Evolutionary conservation across 108 stramenopile species (phyloP).

Genomic region (Stephanodiscus minutulus): DNA sequence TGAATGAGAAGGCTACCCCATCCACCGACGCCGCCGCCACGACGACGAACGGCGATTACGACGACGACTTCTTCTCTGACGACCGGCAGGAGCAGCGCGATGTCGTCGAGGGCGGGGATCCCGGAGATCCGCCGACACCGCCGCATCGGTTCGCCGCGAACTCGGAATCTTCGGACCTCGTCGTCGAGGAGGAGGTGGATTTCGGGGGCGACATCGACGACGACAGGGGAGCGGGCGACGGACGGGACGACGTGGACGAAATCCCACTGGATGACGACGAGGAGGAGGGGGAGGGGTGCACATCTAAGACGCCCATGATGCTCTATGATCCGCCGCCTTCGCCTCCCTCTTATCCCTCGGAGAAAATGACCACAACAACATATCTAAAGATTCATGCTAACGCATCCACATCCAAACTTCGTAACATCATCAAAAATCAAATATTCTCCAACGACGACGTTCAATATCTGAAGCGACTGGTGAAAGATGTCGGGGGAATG

Average conservation of each 20-base stretch:
- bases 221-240: neutral
- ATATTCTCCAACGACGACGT: conserved; percentile 32
- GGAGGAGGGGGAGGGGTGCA: too few relatives aligned
- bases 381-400: conserved; percentile 38
- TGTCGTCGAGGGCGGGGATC: conserved; percentile 4
- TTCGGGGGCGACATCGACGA: neutral
- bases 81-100: neutral
- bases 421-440: conserved; percentile 29
- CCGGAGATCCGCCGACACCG: too few relatives aligned
- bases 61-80: conserved; percentile 46
- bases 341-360: too few relatives aligned
- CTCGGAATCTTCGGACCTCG: neutral
- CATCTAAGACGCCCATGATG: too few relatives aligned
- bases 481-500: conserved; percentile 30
- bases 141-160: neutral
- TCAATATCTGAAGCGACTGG: conserved; percentile 27
- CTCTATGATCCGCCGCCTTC: too few relatives aligned
- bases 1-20: conserved; percentile 31
- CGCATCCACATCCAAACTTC: conserved; percentile 30
- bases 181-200: neutral
- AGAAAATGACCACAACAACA: conserved; percentile 24
- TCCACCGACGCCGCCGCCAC: neutral
- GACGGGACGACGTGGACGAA: conserved; percentile 4
- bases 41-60: conserved; percentile 12
- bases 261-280: conserved; percentile 15